Evolutionary conservation across 1,284 basidiomycete genomes (phyloP).

Genomic region (Sphagnurus paluster): DNA sequence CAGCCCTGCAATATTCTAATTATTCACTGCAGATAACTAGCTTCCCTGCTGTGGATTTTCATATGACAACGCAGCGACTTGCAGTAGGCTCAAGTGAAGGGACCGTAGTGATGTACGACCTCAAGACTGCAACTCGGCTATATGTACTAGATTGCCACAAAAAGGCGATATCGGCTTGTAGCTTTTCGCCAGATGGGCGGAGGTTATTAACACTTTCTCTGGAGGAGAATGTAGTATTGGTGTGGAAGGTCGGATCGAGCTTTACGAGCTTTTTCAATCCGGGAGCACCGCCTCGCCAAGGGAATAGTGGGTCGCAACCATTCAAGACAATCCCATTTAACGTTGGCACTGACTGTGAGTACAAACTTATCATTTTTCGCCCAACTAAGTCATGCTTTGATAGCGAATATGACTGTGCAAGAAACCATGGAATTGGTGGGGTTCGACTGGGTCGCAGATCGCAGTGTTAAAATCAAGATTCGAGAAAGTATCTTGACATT

Average conservation of each 20-base stretch:
- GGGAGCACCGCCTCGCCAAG: slow-evolving; percentile 90
- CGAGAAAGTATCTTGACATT: slow-evolving; percentile 82
- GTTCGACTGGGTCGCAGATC: slow-evolving; percentile 83
- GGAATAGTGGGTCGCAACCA: slow-evolving; percentile 75
- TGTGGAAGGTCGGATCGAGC: slow-evolving; percentile 90
- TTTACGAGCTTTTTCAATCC: slow-evolving; percentile 89
- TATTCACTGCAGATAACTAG: slow-evolving; percentile 38
- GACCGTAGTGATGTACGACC: slow-evolving; percentile 93
- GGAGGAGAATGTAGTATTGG: slow-evolving; percentile 78
- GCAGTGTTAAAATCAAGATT: slow-evolving; percentile 82
- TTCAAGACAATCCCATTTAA: slow-evolving; percentile 84
- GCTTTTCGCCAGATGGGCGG: slow-evolving; percentile 91
- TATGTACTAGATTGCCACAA: slow-evolving; percentile 95
- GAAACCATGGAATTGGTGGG: slow-evolving; percentile 72
- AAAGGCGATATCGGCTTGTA: slow-evolving; percentile 75
- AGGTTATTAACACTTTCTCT: slow-evolving; percentile 87
- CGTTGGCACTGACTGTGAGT: slow-evolving; percentile 61
- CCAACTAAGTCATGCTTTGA: slow-evolving; percentile 1
- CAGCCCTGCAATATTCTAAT: not conserved
- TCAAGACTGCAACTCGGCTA: slow-evolving; percentile 92
- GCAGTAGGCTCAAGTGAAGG: slow-evolving; percentile 95
- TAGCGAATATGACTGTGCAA: slow-evolving; percentile 70
- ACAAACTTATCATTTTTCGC: slow-evolving; percentile 3
- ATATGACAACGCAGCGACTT: slow-evolving; percentile 81
- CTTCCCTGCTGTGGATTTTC: slow-evolving; percentile 92